These are phyloP conservation scores for Xylaria sp. DNA, from an alignment of 2,329 filamentous ascomycete genomes.

Conservation along the genomic window DNA sequence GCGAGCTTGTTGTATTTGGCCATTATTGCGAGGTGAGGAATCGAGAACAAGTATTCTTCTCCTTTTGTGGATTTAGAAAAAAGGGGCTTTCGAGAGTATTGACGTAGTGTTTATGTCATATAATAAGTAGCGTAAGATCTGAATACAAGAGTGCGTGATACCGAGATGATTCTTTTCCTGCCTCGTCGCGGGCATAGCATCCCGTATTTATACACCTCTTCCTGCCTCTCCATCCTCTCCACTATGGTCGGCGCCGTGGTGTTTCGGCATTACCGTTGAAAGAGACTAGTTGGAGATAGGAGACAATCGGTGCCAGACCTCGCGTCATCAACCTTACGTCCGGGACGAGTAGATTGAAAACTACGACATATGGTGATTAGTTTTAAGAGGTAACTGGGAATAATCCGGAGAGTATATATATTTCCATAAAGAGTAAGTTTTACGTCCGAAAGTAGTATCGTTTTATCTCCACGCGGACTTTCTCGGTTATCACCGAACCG, in stretches of 20 bases:
- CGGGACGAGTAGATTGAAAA: neutral
- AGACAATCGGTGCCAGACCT: neutral
- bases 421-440: neutral
- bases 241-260: too few species aligned
- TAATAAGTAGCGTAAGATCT: neutral
- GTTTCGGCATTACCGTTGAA: neutral
- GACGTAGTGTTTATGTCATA: neutral
- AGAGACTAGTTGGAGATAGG: neutral
- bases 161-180: neutral
- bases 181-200: neutral
- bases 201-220: conserved; percentile 5
- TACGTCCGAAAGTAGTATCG: neutral
- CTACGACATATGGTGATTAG: neutral
- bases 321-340: neutral
- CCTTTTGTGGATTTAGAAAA: neutral
- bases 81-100: neutral
- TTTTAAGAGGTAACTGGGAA: neutral
- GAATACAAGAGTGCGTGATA: neutral
- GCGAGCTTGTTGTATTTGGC: conserved; percentile 50
- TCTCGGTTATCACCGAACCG: neutral
- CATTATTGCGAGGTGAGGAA: conserved; percentile 34
- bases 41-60: neutral
- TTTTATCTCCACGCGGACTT: neutral
- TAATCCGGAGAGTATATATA: neutral
- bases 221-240: neutral